phyloP scores from a whole-genome alignment of 1,139 yeast genomes.

The Hyphopichia buzzinii region DNA sequence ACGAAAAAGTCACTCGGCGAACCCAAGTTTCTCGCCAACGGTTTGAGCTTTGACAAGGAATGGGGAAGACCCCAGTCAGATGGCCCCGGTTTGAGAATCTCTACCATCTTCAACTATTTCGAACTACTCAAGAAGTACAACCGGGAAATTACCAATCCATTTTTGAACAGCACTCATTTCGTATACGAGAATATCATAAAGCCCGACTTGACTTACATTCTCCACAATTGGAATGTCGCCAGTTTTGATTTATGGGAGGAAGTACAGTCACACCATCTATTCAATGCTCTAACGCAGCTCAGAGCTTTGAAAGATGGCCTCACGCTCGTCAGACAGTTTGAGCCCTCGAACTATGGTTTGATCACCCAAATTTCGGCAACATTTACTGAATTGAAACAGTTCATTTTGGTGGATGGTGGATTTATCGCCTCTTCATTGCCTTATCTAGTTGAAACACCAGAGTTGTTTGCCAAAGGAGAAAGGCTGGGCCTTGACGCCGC shows the following conservation, averaged over 20 bases:
- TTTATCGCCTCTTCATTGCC: slow-evolving; percentile 43
- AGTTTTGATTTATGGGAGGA: slow-evolving; percentile 97
- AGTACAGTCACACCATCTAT: slow-evolving; percentile 68
- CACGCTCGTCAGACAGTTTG: slow-evolving; percentile 35
- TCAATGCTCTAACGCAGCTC: slow-evolving; percentile 73
- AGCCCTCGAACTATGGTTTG: slow-evolving; percentile 28
- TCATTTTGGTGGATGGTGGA: slow-evolving; percentile 44
- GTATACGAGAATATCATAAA: slow-evolving; percentile 56
- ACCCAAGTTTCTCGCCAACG: slow-evolving; percentile 76
- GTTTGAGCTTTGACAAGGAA: slow-evolving; percentile 52
- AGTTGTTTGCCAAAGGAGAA: slow-evolving; percentile 29
- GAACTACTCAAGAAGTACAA: slow-evolving; percentile 34
- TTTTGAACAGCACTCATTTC: slow-evolving; percentile 23
- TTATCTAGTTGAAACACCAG: slow-evolving; percentile 71
- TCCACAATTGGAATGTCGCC: slow-evolving; percentile 57
- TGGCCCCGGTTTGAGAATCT: slow-evolving; percentile 83
- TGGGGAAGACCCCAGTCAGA: slow-evolving; percentile 99
- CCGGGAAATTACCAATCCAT: slow-evolving; percentile 18
- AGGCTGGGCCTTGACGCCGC: slow-evolving; percentile 84
- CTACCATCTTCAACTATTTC: slow-evolving; percentile 61
- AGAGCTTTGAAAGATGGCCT: slow-evolving; percentile 65
- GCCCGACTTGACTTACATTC: slow-evolving; percentile 69
- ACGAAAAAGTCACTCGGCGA: slow-evolving; percentile 70
- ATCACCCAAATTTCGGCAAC: slow-evolving; percentile 18
- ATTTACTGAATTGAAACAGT: slow-evolving; percentile 35